phyloP scores from a whole-genome alignment of 768 basidiomycete species.

The Pisolithus tinctorius region DNA sequence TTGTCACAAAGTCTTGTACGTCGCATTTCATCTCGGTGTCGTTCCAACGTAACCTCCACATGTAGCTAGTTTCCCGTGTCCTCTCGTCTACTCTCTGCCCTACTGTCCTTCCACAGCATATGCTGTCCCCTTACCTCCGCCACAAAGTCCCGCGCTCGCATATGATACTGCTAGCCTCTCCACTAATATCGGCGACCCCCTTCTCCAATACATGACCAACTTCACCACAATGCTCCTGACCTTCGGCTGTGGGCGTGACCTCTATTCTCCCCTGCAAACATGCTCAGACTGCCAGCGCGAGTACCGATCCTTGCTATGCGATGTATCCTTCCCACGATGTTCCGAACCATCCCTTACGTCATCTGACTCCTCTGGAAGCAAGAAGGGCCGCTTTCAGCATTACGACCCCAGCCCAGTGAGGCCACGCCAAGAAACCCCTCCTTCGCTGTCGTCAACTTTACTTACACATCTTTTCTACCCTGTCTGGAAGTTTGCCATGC shows the following conservation, averaged over 20 bases:
- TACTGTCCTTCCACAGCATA: constrained; percentile 71
- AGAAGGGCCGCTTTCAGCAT: constrained; percentile 42
- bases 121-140: constrained; percentile 57
- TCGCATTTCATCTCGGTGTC: background rate
- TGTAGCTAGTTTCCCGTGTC: constrained; percentile 56
- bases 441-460: constrained; percentile 36
- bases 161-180: constrained; percentile 52
- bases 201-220: constrained; percentile 58
- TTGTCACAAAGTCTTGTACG: constrained; percentile 69
- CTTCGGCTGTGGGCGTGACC: constrained; percentile 72
- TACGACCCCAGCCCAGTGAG: constrained; percentile 37
- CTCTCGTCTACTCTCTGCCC: constrained; percentile 60
- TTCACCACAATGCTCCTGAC: constrained; percentile 69
- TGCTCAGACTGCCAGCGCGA: constrained; percentile 72
- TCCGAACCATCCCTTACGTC: constrained; percentile 42
- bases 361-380: constrained; percentile 14
- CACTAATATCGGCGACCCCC: constrained; percentile 35
- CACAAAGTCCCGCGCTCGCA: constrained; percentile 32
- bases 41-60: background rate
- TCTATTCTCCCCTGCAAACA: constrained; percentile 70
- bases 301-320: constrained; percentile 76
- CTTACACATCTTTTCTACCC: constrained; percentile 61
- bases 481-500: constrained; percentile 73
- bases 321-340: constrained; percentile 69
- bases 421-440: constrained; percentile 37